phyloP scores from a whole-genome alignment of 2,329 filamentous ascomycete species.

The Apiospora koreana region DNA sequence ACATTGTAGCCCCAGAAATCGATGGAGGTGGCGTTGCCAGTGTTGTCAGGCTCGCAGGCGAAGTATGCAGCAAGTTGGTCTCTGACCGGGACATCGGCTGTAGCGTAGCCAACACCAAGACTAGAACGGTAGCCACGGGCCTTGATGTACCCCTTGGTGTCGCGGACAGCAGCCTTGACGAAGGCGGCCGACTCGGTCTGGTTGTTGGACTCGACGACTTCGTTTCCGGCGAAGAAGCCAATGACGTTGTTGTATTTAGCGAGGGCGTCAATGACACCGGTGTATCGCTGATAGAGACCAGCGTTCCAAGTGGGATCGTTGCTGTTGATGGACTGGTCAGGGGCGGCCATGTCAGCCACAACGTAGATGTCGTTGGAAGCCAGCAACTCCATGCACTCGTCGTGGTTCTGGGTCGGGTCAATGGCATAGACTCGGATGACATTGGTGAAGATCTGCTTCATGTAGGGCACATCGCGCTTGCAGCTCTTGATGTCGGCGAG shows the following conservation, averaged over 20 bases:
- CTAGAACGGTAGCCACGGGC: constrained; percentile 67
- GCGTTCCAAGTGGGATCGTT: constrained; percentile 77
- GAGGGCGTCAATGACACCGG: constrained; percentile 77
- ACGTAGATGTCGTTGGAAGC: constrained; percentile 91
- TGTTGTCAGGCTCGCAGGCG: constrained; percentile 73
- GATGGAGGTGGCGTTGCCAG: constrained; percentile 54
- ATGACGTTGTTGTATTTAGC: constrained; percentile 86
- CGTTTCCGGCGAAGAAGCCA: constrained; percentile 98
- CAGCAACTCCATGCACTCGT: constrained; percentile 80
- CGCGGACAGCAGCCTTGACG: constrained; percentile 96
- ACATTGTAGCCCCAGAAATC: constrained; percentile 99
- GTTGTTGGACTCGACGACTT: constrained; percentile 86
- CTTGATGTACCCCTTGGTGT: constrained; percentile 94
- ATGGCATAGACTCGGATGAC: constrained; percentile 94
- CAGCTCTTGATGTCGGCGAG: constrained; percentile 72
- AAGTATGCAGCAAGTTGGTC: constrained; percentile 86
- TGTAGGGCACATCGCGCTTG: constrained; percentile 81
- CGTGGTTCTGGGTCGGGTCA: constrained; percentile 77
- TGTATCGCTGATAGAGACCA: constrained; percentile 79
- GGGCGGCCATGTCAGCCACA: constrained; percentile 86
- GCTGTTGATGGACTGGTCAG: constrained; percentile 81
- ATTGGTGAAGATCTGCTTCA: constrained; percentile 82
- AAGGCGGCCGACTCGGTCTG: constrained; percentile 91
- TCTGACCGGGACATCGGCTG: constrained; percentile 85
- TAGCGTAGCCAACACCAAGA: constrained; percentile 92